These are phyloP conservation scores for Didymella arachidicola DNA, from an alignment of 2,329 filamentous ascomycete species.

Conservation along the genomic window DNA sequence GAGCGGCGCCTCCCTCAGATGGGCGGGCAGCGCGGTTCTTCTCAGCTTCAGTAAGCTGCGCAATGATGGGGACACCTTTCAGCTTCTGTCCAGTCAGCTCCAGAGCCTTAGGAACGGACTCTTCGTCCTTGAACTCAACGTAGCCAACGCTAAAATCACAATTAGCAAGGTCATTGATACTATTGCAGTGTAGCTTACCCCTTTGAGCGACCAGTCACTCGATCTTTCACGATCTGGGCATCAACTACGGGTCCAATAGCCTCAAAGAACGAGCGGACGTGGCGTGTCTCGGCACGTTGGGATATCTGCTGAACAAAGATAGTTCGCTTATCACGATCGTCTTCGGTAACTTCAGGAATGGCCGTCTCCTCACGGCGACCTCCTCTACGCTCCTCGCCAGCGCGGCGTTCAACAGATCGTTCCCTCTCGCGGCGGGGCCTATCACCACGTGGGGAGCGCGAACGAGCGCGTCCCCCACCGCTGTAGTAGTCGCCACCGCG, in stretches of 20 bases:
- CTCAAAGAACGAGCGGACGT: conserved; percentile 94
- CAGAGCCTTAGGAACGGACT: conserved; percentile 90
- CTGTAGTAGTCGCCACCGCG: conserved; percentile 53
- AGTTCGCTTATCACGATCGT: conserved; percentile 94
- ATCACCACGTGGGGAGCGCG: conserved; percentile 52
- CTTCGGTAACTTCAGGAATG: conserved; percentile 83
- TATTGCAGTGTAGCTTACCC: conserved; percentile 68
- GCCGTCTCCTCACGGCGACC: conserved; percentile 54
- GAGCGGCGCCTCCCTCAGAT: conserved; percentile 63
- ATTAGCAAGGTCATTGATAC: conserved; percentile 48
- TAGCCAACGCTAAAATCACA: conserved; percentile 80
- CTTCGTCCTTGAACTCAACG: conserved; percentile 97
- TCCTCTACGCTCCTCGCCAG: conserved; percentile 48
- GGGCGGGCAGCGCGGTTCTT: conserved; percentile 97
- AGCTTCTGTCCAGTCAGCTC: conserved; percentile 99
- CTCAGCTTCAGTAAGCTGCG: conserved; percentile 97
- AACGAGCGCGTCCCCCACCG: conserved; percentile 46
- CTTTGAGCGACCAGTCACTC: conserved; percentile 95
- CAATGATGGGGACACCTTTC: conserved; percentile 97
- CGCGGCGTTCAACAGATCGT: conserved; percentile 57
- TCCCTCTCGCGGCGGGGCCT: conserved; percentile 63
- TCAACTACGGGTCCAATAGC: conserved; percentile 94
- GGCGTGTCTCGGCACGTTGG: conserved; percentile 87
- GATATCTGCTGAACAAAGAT: conserved; percentile 99
- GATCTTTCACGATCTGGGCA: conserved; percentile 97